phyloP scores from a whole-genome alignment of 148 eudicot species.

The Persicaria tinctoria region DNA sequence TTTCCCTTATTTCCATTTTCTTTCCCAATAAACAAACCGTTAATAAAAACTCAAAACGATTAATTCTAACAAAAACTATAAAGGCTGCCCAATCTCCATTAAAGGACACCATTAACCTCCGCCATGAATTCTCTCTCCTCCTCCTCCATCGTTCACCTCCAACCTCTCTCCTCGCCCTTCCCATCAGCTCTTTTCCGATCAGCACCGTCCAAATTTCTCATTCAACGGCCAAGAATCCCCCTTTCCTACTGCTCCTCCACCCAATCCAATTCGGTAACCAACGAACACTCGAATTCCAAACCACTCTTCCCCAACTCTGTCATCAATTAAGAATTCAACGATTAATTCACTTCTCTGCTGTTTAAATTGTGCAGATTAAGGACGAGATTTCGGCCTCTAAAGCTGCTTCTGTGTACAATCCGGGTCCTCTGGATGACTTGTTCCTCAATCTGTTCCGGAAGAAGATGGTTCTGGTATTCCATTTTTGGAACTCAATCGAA shows the following conservation, averaged over 20 bases:
- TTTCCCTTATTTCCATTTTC: too few relatives aligned
- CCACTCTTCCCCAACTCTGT: not conserved
- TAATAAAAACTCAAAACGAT: too few relatives aligned
- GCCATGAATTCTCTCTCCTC: constrained; percentile 15
- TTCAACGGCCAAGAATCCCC: constrained; percentile 13
- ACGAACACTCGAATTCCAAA: not conserved
- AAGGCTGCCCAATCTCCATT: not conserved
- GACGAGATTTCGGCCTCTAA: constrained; percentile 17
- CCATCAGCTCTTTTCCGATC: not conserved
- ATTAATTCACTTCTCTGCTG: not conserved
- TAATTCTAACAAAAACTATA: too few relatives aligned
- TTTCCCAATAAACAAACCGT: too few relatives aligned
- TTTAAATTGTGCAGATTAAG: constrained; percentile 19
- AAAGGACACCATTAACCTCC: not conserved
- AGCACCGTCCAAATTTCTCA: constrained; percentile 13
- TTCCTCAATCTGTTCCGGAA: constrained; percentile 33
- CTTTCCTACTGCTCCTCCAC: constrained; percentile 26
- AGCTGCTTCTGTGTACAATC: constrained; percentile 26
- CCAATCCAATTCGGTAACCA: constrained; percentile 19
- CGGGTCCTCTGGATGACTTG: constrained; percentile 27
- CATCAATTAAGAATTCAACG: not conserved
- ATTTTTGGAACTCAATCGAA: not conserved
- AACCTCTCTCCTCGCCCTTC: not conserved
- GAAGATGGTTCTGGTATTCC: constrained; percentile 29
- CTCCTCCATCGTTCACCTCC: constrained; percentile 4